Base-by-base conservation (phyloP, 2,329 filamentous ascomycete species). In the Hypoxylon sp. region DNA sequence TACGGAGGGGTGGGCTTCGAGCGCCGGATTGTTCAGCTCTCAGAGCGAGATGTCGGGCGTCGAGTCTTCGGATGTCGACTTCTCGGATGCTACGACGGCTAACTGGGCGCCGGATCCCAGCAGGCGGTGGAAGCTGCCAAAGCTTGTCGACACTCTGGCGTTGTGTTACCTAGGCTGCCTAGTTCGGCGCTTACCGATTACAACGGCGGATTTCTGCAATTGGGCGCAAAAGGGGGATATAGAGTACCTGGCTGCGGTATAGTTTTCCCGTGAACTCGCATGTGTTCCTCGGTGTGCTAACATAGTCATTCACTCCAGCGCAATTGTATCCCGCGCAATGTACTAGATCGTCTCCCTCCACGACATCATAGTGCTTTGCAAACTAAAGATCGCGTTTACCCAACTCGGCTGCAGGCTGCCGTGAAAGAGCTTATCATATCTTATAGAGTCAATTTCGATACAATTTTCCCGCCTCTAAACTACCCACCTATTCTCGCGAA, bases 111-210 rank as follows among this genome's bases (percentile, higher is more conserved):
- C 76, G 9, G 72, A 77, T 47, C 65, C 72, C 17, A 75, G 75
- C 4, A 70, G 75, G 59, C 68, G 75, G 32, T 80, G 83, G 75
- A 75, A 78, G 36, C 63, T 83, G 61, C 91, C 92, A 1, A 83
- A 75, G 41, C 73, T 95, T 25, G 73, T 89, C 30, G 92, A 96
- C 60, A 88, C 87, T 0, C 71, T 97, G 42, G 86, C 79, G 1
- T 69, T 96, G 7, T 91, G 89, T 66, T 97, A 97, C 72, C 71
- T 97, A 23, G 92, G 84, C 1, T 84, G 84, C 26, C 64, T 94
- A 34, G 75, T 96, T 17, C 76, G 96, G 61, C 84, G 88, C 47
- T 76, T 94, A 47, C 91, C 92, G 0, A 78, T 90, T n/a, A 84
- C 86, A 15, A 74, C 93, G 5, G 87, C 84, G 7, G 89, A 95